Evolutionary conservation across 192 early-diverging fungal genomes (phyloP).

Genomic region (Cladochytrium replicatum): DNA sequence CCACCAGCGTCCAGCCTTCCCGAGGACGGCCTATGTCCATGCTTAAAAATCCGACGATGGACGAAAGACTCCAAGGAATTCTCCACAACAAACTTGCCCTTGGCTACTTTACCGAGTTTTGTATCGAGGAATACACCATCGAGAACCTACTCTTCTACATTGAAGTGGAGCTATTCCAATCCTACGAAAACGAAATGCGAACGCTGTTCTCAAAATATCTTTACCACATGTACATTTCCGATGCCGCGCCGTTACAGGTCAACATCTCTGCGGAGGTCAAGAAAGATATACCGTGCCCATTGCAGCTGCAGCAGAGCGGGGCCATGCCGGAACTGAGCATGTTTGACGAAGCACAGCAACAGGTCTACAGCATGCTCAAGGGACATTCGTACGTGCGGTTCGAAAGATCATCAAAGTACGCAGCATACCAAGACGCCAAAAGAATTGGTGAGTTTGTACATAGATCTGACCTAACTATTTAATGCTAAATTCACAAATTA

Average conservation of each 20-base stretch:
- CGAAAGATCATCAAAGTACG: constrained; percentile 46
- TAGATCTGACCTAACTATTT: too few species aligned
- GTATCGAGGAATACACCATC: constrained; percentile 62
- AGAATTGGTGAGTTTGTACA: constrained; percentile 31
- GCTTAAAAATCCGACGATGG: constrained; percentile 10
- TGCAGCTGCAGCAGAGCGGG: constrained; percentile 33
- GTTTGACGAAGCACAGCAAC: constrained; percentile 74
- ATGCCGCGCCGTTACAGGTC: constrained; percentile 54
- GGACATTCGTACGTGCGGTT: constrained; percentile 63
- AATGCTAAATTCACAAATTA: too few species aligned
- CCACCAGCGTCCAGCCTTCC: too few species aligned
- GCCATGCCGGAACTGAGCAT: constrained; percentile 44
- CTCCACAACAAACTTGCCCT: constrained; percentile 30
- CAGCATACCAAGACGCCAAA: constrained; percentile 31
- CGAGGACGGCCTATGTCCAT: too few species aligned
- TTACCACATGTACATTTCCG: constrained; percentile 63
- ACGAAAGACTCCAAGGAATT: constrained; percentile 24
- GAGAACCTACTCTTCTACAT: constrained; percentile 77
- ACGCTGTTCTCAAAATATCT: constrained; percentile 44
- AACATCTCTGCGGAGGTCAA: constrained; percentile 63
- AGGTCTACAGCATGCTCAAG: constrained; percentile 66
- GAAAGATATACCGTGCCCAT: constrained; percentile 62
- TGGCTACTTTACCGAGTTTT: constrained; percentile 41
- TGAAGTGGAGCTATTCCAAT: constrained; percentile 70
- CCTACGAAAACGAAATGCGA: background rate